Evolutionary conservation across 371 early-diverging fungal species (phyloP).

Genomic region (Fennellomyces sp.): DNA sequence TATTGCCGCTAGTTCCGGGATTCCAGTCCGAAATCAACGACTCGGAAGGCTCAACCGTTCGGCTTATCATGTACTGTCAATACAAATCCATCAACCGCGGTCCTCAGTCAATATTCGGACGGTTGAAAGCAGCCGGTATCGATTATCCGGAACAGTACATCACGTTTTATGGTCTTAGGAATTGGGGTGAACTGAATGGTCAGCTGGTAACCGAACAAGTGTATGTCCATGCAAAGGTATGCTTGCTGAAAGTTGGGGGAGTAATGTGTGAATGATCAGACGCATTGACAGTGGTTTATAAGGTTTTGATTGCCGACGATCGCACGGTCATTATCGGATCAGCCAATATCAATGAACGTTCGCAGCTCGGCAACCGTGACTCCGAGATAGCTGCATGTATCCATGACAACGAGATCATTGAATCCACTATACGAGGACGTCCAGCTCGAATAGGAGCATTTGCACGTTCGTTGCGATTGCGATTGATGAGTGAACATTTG

Average conservation of each 20-base stretch:
- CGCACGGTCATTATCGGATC: constrained; percentile 79
- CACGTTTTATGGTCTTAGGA: constrained; percentile 66
- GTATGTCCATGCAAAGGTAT: constrained; percentile 92
- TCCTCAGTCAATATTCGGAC: constrained; percentile 52
- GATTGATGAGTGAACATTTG: constrained; percentile 80
- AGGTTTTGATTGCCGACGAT: constrained; percentile 78
- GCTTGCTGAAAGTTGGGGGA: too few species aligned
- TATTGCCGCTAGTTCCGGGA: constrained; percentile 88
- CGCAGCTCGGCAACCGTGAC: constrained; percentile 83
- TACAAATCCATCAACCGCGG: constrained; percentile 65
- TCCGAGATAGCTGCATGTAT: constrained; percentile 84
- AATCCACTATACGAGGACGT: constrained; percentile 62
- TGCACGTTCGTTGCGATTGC: constrained; percentile 70
- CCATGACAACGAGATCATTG: constrained; percentile 67
- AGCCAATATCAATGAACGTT: constrained; percentile 88
- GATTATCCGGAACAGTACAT: constrained; percentile 61
- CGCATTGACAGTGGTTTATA: constrained; percentile 18
- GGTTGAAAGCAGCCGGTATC: constrained; percentile 63
- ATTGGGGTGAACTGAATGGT: constrained; percentile 48
- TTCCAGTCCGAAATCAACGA: constrained; percentile 79
- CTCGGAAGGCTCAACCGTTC: constrained; percentile 70
- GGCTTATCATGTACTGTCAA: constrained; percentile 79
- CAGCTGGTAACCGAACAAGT: constrained; percentile 79
- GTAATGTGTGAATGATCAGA: too few species aligned
- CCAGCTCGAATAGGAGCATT: constrained; percentile 65